Evolutionary conservation across 1,284 basidiomycete species (phyloP).

Genomic region (Ustilago nuda): DNA sequence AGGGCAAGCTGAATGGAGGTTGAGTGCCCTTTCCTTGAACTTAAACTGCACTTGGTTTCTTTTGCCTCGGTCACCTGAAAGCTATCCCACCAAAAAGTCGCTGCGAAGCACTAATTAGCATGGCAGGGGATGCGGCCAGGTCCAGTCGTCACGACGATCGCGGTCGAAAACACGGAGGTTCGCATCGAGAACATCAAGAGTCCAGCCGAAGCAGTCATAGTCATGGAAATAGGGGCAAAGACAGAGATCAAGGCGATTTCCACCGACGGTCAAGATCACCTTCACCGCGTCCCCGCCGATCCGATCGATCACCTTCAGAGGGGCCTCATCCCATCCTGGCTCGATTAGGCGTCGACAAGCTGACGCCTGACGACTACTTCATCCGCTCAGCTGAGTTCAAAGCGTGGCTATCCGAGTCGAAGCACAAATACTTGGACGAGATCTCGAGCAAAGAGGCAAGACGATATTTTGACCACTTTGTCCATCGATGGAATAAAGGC

Average conservation of each 20-base stretch:
- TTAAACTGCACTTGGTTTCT: not conserved
- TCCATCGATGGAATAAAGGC: constrained; percentile 47
- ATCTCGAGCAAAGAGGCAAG: constrained; percentile 44
- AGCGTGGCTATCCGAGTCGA: constrained; percentile 45
- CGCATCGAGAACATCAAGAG: constrained; percentile 8
- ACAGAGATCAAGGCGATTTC: not conserved
- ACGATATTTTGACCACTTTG: constrained; percentile 52
- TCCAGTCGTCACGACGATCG: constrained; percentile 1
- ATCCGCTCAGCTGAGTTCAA: constrained; percentile 52
- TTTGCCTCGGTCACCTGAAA: not conserved
- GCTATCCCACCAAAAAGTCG: not conserved
- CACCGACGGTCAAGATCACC: constrained; percentile 12
- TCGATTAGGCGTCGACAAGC: constrained; percentile 13
- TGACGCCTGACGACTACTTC: constrained; percentile 47
- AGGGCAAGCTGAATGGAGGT: not conserved
- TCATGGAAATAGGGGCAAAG: not conserved
- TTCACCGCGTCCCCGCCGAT: constrained; percentile 1
- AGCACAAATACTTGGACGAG: constrained; percentile 52
- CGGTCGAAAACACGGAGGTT: not conserved
- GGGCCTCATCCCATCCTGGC: constrained; percentile 1
- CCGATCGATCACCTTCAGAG: not conserved
- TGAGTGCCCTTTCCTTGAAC: not conserved
- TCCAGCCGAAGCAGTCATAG: constrained; percentile 2
- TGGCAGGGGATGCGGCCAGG: not conserved
- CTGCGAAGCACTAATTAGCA: not conserved